Base-by-base conservation (phyloP, 768 basidiomycete species). In the Xerocomus spinulosus region DNA sequence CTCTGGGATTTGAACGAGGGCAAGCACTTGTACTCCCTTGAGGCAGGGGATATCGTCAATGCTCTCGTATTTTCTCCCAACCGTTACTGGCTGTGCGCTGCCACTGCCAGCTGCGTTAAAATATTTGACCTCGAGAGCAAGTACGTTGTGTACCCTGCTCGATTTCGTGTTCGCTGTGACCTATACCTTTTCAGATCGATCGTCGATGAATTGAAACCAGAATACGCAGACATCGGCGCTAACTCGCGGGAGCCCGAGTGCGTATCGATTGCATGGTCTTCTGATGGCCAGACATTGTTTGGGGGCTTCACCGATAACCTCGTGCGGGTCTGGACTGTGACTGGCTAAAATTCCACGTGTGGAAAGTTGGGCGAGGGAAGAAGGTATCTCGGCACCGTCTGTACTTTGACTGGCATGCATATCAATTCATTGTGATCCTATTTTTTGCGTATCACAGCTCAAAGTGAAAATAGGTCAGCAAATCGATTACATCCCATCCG, bases 121-220 rank as follows among this genome's bases (percentile, higher is more conserved):
- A 98, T 99, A 72, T 99, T 98, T 67, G 96, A 99, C 71, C 80
- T 99, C 40, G 95, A 99, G 84, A 91, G 87, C 86, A 98, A 97
- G 92, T 92, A 60, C 66, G 91, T 84, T 15, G 10, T 4, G 40
- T 15, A 17, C 12, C 12, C 40, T 14, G 33, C 15, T 36, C n/a
- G 14, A 5, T n/a, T 21, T 46, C 9, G 14, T 50, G 25, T 39
- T 39, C 37, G n/a, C 29, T 55, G 24, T 20, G 36, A 39, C 29
- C 33, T 35, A 29, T 44, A 13, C 32, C 14, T 14, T 33, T 17
- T 12, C 46, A 93, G 91, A 71, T 94, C 91, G 18, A 96, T 97
- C 64, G 96, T 99, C 50, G 96, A 98, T 60, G 95, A 98, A 75
- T 91, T 98, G 77, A 92, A 89, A 75, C 92, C 95, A 52, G 87